Conservation (phyloP, 495 filamentous ascomycete genomes). For the Neurospora intermedia region DNA sequence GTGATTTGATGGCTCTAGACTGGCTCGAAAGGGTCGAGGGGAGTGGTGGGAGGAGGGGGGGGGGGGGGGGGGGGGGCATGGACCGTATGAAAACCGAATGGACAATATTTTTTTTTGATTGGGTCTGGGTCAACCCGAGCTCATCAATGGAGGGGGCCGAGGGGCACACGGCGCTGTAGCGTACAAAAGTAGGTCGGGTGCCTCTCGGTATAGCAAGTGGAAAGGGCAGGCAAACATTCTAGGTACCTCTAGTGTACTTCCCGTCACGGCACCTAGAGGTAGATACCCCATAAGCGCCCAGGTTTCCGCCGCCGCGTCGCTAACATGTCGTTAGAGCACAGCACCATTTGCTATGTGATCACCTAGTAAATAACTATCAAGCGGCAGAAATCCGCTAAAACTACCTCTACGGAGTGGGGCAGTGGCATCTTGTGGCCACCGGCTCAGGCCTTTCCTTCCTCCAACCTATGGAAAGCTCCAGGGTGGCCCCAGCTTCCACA, state of each 20-base stretch:
- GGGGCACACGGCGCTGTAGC: not conserved
- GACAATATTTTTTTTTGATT: slow-evolving; percentile 18
- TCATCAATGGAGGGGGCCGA: slow-evolving; percentile 13
- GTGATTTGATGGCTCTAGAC: not conserved
- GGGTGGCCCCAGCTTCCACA: not conserved
- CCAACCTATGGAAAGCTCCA: not conserved
- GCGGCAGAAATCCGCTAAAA: not conserved
- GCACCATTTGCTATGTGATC: not conserved
- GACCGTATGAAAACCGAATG: slow-evolving; percentile 1
- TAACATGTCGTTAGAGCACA: not conserved
- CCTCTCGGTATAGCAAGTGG: not conserved
- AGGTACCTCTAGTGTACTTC: not conserved
- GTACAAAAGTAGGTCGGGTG: too few species aligned
- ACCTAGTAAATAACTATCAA: not conserved
- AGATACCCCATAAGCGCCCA: not conserved
- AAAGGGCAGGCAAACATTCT: not conserved
- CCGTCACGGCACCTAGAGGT: too few species aligned
- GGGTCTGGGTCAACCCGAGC: slow-evolving; percentile 4
- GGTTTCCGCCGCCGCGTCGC: not conserved
- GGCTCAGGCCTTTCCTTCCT: slow-evolving; percentile 7
- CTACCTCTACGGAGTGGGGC: not conserved
- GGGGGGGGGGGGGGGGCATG: slow-evolving; percentile 2
- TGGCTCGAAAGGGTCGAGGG: not conserved
- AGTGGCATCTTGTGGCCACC: not conserved
- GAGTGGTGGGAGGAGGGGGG: slow-evolving; percentile 1